Evolutionary conservation across 257 asterid genomes (phyloP).

Genomic region (Nicotiana noctiflora): DNA sequence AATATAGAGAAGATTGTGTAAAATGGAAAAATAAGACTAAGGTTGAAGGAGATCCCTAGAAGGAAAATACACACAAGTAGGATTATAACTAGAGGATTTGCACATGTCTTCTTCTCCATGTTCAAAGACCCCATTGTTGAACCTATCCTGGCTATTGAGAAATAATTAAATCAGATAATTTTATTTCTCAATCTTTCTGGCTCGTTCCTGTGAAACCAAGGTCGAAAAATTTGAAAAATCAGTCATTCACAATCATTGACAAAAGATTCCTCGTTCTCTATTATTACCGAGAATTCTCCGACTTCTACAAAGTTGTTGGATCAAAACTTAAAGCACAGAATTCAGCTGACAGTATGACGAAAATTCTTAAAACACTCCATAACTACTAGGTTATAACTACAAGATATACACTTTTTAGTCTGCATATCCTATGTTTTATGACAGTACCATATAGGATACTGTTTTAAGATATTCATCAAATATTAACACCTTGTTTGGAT

Average conservation of each 20-base stretch:
- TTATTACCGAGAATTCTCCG: constrained; percentile 5
- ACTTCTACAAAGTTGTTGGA: constrained; percentile 16
- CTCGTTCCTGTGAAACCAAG: too few species aligned
- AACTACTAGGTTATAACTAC: not conserved
- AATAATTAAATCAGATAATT: too few species aligned
- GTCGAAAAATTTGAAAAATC: too few species aligned
- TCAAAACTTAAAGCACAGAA: not conserved
- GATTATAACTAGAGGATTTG: constrained; percentile 58
- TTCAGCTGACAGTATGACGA: not conserved
- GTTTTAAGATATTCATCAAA: too few species aligned
- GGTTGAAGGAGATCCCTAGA: constrained; percentile 54
- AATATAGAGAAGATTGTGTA: constrained; percentile 41
- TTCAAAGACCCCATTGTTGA: not conserved
- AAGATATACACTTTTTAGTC: not conserved
- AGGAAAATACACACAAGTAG: constrained; percentile 52
- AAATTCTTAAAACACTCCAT: not conserved
- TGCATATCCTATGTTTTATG: not conserved
- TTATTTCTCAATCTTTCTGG: too few species aligned
- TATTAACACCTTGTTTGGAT: too few species aligned
- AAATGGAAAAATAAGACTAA: constrained; percentile 56
- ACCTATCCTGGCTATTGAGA: too few species aligned
- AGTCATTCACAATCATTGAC: too few species aligned
- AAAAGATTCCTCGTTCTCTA: constrained; percentile 1
- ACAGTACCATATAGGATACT: not conserved
- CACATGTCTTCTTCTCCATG: constrained; percentile 70